phyloP scores from a whole-genome alignment of 1,139 yeast species.

The Scheffersomyces illinoinensis region DNA sequence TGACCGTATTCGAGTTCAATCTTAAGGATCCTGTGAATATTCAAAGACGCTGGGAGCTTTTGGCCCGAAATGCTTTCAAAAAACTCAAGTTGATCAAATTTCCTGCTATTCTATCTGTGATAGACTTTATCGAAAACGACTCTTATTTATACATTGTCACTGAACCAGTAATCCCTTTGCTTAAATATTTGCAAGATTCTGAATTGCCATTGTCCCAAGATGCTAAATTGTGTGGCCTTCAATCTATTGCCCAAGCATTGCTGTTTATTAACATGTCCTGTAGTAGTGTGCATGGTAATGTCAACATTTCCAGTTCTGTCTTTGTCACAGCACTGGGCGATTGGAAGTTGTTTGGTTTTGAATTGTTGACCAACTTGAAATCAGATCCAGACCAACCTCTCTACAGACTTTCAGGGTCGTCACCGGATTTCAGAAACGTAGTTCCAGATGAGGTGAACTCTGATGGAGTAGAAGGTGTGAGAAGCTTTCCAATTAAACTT shows the following conservation, averaged over 20 bases:
- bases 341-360: slow-evolving; percentile 87
- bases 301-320: slow-evolving; percentile 53
- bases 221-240: slow-evolving; percentile 59
- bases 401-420: slow-evolving; percentile 27
- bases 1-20: slow-evolving; percentile 67
- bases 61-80: slow-evolving; percentile 65
- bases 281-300: slow-evolving; percentile 63
- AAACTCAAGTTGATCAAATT: slow-evolving; percentile 69
- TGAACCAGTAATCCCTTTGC: slow-evolving; percentile 71
- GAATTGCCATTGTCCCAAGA: slow-evolving; percentile 25
- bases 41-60: slow-evolving; percentile 28
- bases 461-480: slow-evolving; percentile 46
- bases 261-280: slow-evolving; percentile 66
- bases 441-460: slow-evolving; percentile 46
- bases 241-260: slow-evolving; percentile 55
- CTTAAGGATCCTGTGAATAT: slow-evolving; percentile 40
- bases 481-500: slow-evolving; percentile 41
- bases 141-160: slow-evolving; percentile 67
- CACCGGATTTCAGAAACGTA: slow-evolving; percentile 26
- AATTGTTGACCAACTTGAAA: slow-evolving; percentile 56
- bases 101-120: slow-evolving; percentile 72
- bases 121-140: slow-evolving; percentile 73
- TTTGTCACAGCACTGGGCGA: slow-evolving; percentile 69
- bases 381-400: slow-evolving; percentile 54
- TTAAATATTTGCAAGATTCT: slow-evolving; percentile 25